Base-by-base conservation (phyloP, 2,329 filamentous ascomycete species). In the Fusarium miscanthi region DNA sequence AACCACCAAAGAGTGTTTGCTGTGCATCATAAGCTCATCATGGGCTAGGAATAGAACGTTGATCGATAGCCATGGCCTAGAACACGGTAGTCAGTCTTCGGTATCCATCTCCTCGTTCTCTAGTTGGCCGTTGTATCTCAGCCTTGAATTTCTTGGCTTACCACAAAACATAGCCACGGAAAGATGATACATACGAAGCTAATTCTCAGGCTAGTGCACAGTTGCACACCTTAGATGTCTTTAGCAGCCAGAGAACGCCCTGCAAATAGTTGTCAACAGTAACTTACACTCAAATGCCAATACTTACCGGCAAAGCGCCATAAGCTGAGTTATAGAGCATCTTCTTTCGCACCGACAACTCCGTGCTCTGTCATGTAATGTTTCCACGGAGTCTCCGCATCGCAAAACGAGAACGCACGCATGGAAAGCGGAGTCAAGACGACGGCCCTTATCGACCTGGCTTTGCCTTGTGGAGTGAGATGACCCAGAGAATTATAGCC, bases 121-220 rank as follows among this genome's bases (percentile, higher is more conserved):
- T 52, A 41, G 58, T 64, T 69, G 58, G 65, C 45, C 45, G 58
- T 35, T 48, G 16, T n/a, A 35, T 33, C 51, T 69, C 64, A 69
- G 45, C 58, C 64, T 57, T 64, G 66, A 51, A 41, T 45, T 27
- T 69, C 51, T 64, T 69, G 42, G 66, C 43, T 52, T 38, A 41
- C 41, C 45, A 52, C 40, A 13, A 52, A 49, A 37, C 52, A 35
- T 41, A 69, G 66, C 51, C 58, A 48, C 25, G 27, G 37, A 33
- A 19, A 45, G 35, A 49, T 30, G 19, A n/a, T n/a, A 52, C 21
- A n/a, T n/a, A 52, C 21, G 35, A 35, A 31, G 35, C 51, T 64
- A 43, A 69, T 64, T 59, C 35, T n/a, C 58, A 41, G n/a, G 27
- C 27, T n/a, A 46, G 41, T 58, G 35, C 38, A 46, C 35, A 16